Percentiles rank a stretch among this genome's conserved stretches.
phyloP scores from a whole-genome alignment of 441 rosid genomes.

The Eutrema salsugineum region DNA sequence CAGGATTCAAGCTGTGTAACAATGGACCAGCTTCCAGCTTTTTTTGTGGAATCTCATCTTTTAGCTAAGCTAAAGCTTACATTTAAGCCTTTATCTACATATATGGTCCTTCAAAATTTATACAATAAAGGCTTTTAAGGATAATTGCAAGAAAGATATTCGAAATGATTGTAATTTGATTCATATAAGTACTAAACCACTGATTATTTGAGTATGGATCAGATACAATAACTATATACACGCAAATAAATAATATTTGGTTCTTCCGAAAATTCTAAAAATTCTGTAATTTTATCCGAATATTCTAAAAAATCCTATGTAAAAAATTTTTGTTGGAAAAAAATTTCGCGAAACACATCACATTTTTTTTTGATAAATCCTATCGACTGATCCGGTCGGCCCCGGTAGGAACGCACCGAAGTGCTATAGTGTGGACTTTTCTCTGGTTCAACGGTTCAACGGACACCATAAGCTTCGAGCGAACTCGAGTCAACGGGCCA shows the following conservation, averaged over 20 bases:
- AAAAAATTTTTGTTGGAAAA: neutral
- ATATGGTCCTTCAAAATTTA: conserved; percentile 22
- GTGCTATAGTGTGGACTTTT: no score
- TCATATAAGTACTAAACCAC: neutral
- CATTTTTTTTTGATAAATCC: no score
- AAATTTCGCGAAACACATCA: conserved; percentile 19
- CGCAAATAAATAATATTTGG: neutral
- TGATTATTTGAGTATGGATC: neutral
- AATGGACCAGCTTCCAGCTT: conserved; percentile 32
- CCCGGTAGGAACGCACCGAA: no score
- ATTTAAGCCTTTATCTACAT: conserved; percentile 22
- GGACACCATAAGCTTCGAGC: no score
- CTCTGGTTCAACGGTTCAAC: no score
- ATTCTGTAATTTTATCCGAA: neutral
- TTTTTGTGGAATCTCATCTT: conserved; percentile 27
- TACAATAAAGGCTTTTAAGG: neutral
- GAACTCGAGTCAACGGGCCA: no score
- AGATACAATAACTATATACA: neutral
- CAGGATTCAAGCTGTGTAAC: conserved; percentile 28
- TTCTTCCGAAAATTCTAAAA: neutral
- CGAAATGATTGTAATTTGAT: neutral
- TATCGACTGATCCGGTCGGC: no score
- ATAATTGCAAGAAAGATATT: neutral
- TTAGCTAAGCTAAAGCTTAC: conserved; percentile 25
- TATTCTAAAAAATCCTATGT: neutral